Evolutionary conservation across 2,329 filamentous ascomycete genomes (phyloP), one percentile per base, ranked within the genome.

Genomic region (Lecanoromycetidae sp.): DNA sequence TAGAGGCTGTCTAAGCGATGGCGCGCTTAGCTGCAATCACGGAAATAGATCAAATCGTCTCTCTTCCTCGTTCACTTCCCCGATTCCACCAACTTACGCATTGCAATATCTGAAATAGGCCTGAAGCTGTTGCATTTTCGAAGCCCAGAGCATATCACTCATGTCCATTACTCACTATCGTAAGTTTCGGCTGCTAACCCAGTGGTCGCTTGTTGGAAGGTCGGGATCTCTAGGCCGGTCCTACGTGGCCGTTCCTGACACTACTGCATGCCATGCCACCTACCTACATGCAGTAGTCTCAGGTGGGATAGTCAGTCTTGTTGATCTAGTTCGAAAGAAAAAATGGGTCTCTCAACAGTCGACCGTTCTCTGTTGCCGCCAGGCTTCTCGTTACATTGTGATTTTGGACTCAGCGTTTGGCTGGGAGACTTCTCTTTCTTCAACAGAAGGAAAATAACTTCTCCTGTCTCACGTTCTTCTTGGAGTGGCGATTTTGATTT

Each of bases 251-350:
- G 45, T 42, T 47, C 38, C 45, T 47, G 37, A 20, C 27, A 37
- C 44, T 47, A 47, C 44, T 47, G 45, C 45, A 47, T 30, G 45
- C 45, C 22, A 41, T 47, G 45, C 45, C 45, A 30, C 30, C 45
- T 35, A 32, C 30, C 30, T 30, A 47, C 44, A 41, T 47, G 37
- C 44, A 41, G 44, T 40, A 41, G 37, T 19, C 36, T n/a, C n/a
- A n/a, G n/a, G n/a, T n/a, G n/a, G n/a, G n/a, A n/a, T n/a, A n/a
- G n/a, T n/a, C n/a, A n/a, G n/a, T n/a, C n/a, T n/a, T n/a, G 38
- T 47, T 41, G 15, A 41, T 37, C 38, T 19, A 42, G 33, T 27
- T 23, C 32, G 19, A 25, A 41, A 25, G 37, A 42, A 13, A 38
- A 12, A 33, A 1, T 22, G n/a, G n/a, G n/a, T n/a, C n/a, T n/a